These are phyloP conservation scores for Apiospora marii DNA, from an alignment of 2,329 filamentous ascomycete genomes.

Conservation along the genomic window DNA sequence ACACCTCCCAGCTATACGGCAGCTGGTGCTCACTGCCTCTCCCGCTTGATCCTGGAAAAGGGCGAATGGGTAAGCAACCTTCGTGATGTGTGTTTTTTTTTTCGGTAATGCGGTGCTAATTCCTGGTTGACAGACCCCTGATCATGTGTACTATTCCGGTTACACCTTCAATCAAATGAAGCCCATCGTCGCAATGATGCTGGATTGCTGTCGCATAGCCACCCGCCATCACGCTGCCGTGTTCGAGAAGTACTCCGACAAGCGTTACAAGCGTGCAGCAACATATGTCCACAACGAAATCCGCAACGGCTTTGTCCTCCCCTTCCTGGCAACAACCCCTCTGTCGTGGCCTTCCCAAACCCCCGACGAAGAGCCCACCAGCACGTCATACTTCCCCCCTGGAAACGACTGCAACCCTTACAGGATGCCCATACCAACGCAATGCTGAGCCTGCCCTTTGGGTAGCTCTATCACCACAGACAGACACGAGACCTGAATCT, in stretches of 20 bases:
- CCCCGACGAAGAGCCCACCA: constrained; percentile 26
- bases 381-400: constrained; percentile 27
- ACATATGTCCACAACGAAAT: constrained; percentile 81
- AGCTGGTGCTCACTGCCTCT: constrained; percentile 90
- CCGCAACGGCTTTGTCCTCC: constrained; percentile 63
- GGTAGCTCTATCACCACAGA: background rate
- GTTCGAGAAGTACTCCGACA: constrained; percentile 90
- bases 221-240: constrained; percentile 84
- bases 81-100: background rate
- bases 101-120: constrained; percentile 44
- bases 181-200: constrained; percentile 77
- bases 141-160: constrained; percentile 90
- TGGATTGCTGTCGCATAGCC: constrained; percentile 87
- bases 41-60: constrained; percentile 87
- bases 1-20: constrained; percentile 90
- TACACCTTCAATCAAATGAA: constrained; percentile 89
- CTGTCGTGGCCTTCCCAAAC: constrained; percentile 8
- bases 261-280: constrained; percentile 85
- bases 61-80: constrained; percentile 82
- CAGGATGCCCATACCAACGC: constrained; percentile 39
- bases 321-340: constrained; percentile 42
- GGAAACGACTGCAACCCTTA: constrained; percentile 17
- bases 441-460: constrained; percentile 30
- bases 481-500: background rate
- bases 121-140: constrained; percentile 66